Base-by-base conservation (phyloP, 306 rosid genomes). In the Vigna angularis region DNA sequence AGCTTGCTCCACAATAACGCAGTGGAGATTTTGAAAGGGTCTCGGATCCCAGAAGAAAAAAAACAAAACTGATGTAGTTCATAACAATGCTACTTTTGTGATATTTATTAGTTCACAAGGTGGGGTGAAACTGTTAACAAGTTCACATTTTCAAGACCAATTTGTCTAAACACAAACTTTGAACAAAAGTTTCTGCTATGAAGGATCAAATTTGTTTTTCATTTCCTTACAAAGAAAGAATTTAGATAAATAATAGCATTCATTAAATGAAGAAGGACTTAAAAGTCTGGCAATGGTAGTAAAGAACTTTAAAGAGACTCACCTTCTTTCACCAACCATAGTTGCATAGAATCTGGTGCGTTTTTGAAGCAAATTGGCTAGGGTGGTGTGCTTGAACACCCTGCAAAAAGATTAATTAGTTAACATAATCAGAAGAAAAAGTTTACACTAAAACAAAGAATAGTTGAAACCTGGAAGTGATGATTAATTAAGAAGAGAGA, bases 291-390 rank as follows among this genome's bases (percentile, higher is more conserved):
- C 68, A 63, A 64, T 15, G 7, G 36, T 17, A 64, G 6, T 56
- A 73, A 61, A 69, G 72, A 64, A 67, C 48, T 64, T 81, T 78
- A 70, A 83, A 64, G 87, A 70, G 83, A 79, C 73, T 74, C 74
- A 90, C 97, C 93, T 90, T 86, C 87, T 87, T 72, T 36, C 75
- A 55, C 85, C 88, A 56, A 61, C 83, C 9, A 84, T 18, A 6
- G 72, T 77, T 47, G 88, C 74, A 66, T 77, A 86, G 44, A 79
- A 83, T 73, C 89, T 87, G 55, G 76, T 40, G 55, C 75, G 18
- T 30, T 83, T 85, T 20, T 72, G 50, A 15, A 82, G 70, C 79
- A 87, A 76, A 66, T 72, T 66, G 78, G 64, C 47, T 52, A 75
- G 32, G 61, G 50, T 61, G 56, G 32, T 70, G 64, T 72, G 51